Evolutionary conservation across 352 stramenopile species (phyloP).

Genomic region (Phytophthora hybrid): DNA sequence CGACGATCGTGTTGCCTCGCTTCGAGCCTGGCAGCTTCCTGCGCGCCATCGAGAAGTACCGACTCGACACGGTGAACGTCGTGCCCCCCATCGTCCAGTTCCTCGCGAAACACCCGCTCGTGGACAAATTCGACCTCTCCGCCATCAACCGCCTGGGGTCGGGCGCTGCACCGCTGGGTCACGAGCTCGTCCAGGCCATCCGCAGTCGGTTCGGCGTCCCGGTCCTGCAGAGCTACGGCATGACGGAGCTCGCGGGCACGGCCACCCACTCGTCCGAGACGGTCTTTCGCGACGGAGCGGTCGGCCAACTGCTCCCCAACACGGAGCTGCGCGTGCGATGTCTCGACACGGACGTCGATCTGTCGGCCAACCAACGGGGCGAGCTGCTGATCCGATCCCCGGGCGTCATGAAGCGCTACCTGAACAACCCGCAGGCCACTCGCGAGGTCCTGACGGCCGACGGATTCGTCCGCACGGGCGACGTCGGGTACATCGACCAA

Average conservation of each 20-base stretch:
- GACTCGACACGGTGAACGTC: slow-evolving; percentile 46
- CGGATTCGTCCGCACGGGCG: slow-evolving; percentile 89
- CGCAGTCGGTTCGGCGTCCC: slow-evolving; percentile 59
- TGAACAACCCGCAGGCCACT: slow-evolving; percentile 86
- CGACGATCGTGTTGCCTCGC: slow-evolving; percentile 86
- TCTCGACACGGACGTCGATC: slow-evolving; percentile 49
- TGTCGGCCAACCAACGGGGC: slow-evolving; percentile 50
- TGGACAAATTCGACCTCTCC: slow-evolving; percentile 90
- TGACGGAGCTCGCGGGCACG: slow-evolving; percentile 65
- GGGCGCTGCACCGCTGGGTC: slow-evolving; percentile 83
- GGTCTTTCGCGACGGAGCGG: slow-evolving; percentile 33
- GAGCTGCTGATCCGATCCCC: slow-evolving; percentile 89
- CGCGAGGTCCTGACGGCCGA: slow-evolving; percentile 66
- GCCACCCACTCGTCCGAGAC: slow-evolving; percentile 30
- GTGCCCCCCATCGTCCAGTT: slow-evolving; percentile 84
- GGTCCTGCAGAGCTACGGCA: slow-evolving; percentile 64
- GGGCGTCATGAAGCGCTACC: slow-evolving; percentile 93
- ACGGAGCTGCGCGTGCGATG: slow-evolving; percentile 58
- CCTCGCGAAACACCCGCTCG: slow-evolving; percentile 84
- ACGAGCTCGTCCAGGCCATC: slow-evolving; percentile 67
- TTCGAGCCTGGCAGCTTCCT: slow-evolving; percentile 93
- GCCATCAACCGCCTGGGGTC: slow-evolving; percentile 72
- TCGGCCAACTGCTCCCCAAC: slow-evolving; percentile 62
- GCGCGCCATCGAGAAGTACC: slow-evolving; percentile 71
- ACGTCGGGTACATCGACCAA: slow-evolving; percentile 92